Evolutionary conservation across 2,329 filamentous ascomycete species (phyloP).

Genomic region (Beauveria sp.): DNA sequence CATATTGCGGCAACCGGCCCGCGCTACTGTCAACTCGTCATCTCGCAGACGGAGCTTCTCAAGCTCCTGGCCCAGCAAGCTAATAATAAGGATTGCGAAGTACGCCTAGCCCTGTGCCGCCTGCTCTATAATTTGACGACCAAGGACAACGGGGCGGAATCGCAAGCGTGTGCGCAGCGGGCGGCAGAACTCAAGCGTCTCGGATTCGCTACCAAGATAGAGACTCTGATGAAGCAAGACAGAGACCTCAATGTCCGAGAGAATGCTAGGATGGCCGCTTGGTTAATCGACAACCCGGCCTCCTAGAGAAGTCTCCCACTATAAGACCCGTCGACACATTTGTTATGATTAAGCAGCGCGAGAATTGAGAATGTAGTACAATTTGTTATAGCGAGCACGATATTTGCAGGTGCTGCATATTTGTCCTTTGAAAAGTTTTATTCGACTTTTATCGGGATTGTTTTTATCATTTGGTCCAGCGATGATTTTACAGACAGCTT

Average conservation of each 20-base stretch:
- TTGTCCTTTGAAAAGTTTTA: neutral
- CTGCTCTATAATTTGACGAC: conserved; percentile 80
- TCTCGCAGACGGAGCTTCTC: conserved; percentile 70
- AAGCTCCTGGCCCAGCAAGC: conserved; percentile 67
- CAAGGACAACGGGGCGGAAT: conserved; percentile 66
- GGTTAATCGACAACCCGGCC: conserved; percentile 53
- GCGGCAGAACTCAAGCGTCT: conserved; percentile 61
- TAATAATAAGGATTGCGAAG: conserved; percentile 60
- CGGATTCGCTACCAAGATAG: conserved; percentile 62
- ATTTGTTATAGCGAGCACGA: neutral
- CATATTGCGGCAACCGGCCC: conserved; percentile 80
- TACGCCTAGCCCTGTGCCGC: conserved; percentile 75
- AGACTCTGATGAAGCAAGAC: conserved; percentile 56
- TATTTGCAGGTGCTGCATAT: neutral
- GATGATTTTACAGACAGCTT: neutral
- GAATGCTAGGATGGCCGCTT: conserved; percentile 69
- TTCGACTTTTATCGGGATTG: neutral
- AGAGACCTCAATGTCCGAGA: conserved; percentile 75
- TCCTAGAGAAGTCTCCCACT: neutral
- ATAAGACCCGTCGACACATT: neutral
- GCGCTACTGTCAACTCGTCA: conserved; percentile 67
- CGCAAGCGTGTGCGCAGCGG: conserved; percentile 56
- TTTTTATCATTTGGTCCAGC: neutral
- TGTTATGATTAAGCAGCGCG: neutral
- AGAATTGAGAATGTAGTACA: neutral